Evolutionary conservation across 169 alveolate species (phyloP), one percentile per base, ranked within the genome.

Genomic region (Besnoitia besnoiti): DNA sequence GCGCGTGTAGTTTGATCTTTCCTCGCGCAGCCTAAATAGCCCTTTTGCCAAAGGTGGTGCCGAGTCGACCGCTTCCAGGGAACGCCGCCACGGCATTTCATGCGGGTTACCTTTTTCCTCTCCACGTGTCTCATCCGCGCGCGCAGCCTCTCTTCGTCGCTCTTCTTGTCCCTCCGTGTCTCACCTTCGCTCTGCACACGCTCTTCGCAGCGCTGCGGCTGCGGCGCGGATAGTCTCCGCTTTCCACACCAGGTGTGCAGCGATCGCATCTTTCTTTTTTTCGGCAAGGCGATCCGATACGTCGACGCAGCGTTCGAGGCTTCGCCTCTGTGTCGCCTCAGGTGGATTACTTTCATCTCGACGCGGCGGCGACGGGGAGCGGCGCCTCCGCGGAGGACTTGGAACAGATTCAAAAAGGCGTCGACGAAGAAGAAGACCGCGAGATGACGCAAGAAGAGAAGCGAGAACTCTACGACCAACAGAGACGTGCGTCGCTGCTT

Each of bases 281-380:
- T n/a, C n/a, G n/a, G n/a, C n/a, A n/a, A n/a, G n/a, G n/a, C n/a
- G n/a, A n/a, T n/a, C n/a, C n/a, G n/a, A n/a, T n/a, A n/a, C n/a
- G n/a, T n/a, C n/a, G n/a, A n/a, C n/a, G n/a, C n/a, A n/a, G n/a
- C n/a, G n/a, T n/a, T n/a, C n/a, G n/a, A n/a, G n/a, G n/a, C n/a
- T n/a, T n/a, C n/a, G n/a, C n/a, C 16, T 49, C 59, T 49, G 59
- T 16, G 7, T 49, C 67, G 67, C 24, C n/a, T 0, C 37, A 77
- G 87, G 87, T 77, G 7, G 40, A 16, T 4, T 77, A 77, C 87
- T 77, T 77, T 24, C 50, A 42, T 30, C 40, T 77, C 35, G 87
- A 77, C 55, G 40, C 40, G 47, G 40, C n/a, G 37, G 0, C 12
- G 87, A 77, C 35, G 4, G 40, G 47, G 59, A 51, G 14, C 2